Evolutionary conservation across 345 rosid species (phyloP).

Genomic region (Eucalyptus cloeziana): DNA sequence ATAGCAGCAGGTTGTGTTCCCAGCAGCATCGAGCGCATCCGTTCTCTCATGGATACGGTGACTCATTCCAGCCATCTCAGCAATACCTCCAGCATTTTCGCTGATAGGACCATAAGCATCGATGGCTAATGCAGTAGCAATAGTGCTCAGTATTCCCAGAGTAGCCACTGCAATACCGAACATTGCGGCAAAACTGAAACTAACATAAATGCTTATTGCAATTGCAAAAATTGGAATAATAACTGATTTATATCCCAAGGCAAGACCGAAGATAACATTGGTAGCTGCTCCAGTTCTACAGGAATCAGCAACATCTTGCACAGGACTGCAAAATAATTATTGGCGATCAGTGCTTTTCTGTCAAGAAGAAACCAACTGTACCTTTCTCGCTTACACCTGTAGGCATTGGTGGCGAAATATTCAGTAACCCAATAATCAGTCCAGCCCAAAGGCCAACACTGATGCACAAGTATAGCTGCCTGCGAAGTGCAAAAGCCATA

Average conservation of each 20-base stretch:
- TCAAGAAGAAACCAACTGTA: background rate
- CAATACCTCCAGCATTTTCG: background rate
- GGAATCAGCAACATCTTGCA: conserved; percentile 28
- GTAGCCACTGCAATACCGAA: background rate
- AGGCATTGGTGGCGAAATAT: background rate
- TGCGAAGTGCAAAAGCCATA: background rate
- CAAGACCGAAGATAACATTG: background rate
- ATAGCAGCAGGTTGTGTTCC: background rate
- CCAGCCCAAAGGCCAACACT: background rate
- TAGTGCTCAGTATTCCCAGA: background rate
- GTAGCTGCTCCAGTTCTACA: conserved; percentile 26
- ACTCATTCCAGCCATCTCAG: background rate
- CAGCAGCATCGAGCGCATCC: background rate
- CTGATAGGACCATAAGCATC: background rate
- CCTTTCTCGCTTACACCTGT: background rate
- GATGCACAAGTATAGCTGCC: background rate
- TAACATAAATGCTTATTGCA: background rate
- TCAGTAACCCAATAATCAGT: background rate
- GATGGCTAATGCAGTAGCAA: background rate
- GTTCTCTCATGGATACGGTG: background rate
- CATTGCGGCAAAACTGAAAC: background rate
- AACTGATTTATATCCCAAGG: background rate
- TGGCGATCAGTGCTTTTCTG: background rate
- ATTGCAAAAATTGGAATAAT: background rate
- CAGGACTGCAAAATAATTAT: conserved; percentile 6